Base-by-base conservation (phyloP, 208 protist species). In the Trypanosoma mega region DNA sequence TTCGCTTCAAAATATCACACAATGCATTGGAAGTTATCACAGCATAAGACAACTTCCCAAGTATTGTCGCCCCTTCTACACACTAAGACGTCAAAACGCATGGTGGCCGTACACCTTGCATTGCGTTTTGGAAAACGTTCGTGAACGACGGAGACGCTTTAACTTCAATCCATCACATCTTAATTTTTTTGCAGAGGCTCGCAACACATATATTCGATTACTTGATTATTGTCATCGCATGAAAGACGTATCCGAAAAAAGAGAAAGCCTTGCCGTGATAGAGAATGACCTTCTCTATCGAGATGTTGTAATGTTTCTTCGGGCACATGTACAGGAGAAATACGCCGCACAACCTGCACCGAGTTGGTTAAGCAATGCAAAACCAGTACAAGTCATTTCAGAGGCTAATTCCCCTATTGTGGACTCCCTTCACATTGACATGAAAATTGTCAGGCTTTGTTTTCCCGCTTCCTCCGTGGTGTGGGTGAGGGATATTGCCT, bases 161-260 rank as follows among this genome's bases (percentile, higher is more conserved):
- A 94, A 94, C 72, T 83, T 78, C 68, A 94, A 82, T 53, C 62
- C 68, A 0, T 85, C 83, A 16, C 76, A 94, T 46, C 39, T 94
- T 3, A 62, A 76, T 51, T 90, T 90, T 65, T 94, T 78, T 45
- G 54, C 74, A 0, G 51, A 80, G 24, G 74, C 84, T 1, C 79
- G 87, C 5, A 53, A 63, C 16, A 76, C 72, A 26, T 94, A 94
- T 75, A 24, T 94, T 52, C 59, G 63, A 33, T 73, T 94, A 1
- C 64, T 94, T 18, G 74, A 91, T 55, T 70, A 75, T 27, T 88
- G 81, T 53, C 82, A 90, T 67, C 72, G 75, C 30, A 46, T 54
- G 11, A 52, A 77, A 26, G 66, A 63, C 50, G 55, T 93, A 14
- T 56, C 54, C n/a, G 67, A 74, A 39, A 69, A 67, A 12, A 63